Evolutionary conservation across 106 monocot species (phyloP).

Genomic region (Acanthochlamys bracteata): DNA sequence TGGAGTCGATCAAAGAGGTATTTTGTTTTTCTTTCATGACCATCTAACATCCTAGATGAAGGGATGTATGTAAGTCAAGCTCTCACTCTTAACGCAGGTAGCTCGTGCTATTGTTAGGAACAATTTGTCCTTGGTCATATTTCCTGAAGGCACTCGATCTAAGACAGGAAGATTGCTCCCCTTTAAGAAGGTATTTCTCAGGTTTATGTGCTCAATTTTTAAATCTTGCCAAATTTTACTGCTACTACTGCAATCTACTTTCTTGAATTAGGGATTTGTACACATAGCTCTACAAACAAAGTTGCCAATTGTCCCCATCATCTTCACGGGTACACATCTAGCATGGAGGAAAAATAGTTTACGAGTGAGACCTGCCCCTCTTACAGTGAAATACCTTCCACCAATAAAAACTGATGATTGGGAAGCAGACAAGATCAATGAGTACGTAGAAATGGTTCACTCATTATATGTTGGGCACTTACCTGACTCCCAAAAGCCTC

Average conservation of each 20-base stretch:
- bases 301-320: conserved; percentile 50
- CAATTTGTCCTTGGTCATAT: conserved; percentile 58
- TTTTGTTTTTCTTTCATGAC: background rate
- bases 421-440: conserved; percentile 31
- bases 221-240: background rate
- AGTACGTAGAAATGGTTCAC: conserved; percentile 45
- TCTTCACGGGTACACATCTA: conserved; percentile 41
- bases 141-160: conserved; percentile 65
- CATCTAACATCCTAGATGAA: no score
- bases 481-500: conserved; percentile 24
- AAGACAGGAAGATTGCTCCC: conserved; percentile 51
- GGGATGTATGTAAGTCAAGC: no score
- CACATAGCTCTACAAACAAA: conserved; percentile 39
- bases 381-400: conserved; percentile 48
- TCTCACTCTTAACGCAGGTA: conserved; percentile 24
- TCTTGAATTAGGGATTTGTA: conserved; percentile 39
- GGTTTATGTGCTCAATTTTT: no score
- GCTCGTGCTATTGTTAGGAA: conserved; percentile 31
- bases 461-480: conserved; percentile 27
- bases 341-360: conserved; percentile 65
- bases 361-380: conserved; percentile 43
- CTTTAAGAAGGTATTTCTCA: conserved; percentile 72
- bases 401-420: conserved; percentile 53
- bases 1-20: conserved; percentile 55
- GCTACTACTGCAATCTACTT: background rate